phyloP scores from a whole-genome alignment of 2,329 filamentous ascomycete genomes.

The Pestalotiopsis fici region DNA sequence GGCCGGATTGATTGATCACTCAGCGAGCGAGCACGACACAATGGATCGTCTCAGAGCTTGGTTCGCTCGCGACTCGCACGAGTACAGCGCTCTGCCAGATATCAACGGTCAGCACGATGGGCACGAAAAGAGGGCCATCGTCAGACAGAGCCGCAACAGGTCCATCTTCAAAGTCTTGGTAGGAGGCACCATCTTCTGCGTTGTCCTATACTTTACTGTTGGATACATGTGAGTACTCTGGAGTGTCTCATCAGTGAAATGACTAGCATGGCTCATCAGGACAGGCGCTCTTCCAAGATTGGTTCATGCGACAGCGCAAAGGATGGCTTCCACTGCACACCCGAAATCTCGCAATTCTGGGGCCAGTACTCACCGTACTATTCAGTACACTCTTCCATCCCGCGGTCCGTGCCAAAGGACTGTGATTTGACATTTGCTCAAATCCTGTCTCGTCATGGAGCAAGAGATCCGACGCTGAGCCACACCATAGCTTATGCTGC shows the following conservation, averaged over 20 bases:
- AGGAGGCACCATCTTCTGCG: constrained; percentile 4
- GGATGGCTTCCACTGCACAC: constrained; percentile 63
- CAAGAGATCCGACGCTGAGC: constrained; percentile 72
- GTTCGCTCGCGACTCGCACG: constrained; percentile 4
- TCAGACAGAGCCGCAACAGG: constrained; percentile 2
- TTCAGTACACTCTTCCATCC: constrained; percentile 68
- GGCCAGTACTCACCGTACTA: constrained; percentile 90
- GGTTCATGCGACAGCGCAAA: constrained; percentile 53
- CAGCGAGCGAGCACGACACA: neutral
- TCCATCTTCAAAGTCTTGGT: constrained; percentile 9
- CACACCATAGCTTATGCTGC: constrained; percentile 67
- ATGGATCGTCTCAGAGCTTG: constrained; percentile 2
- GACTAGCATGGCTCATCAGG: neutral
- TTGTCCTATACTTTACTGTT: constrained; percentile 6
- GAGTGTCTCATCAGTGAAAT: no score
- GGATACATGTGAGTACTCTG: constrained; percentile 9
- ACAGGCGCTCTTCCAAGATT: constrained; percentile 19
- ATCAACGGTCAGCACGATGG: neutral
- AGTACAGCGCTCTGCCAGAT: constrained; percentile 13
- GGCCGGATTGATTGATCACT: no score
- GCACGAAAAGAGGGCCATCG: neutral
- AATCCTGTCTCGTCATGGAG: constrained; percentile 81
- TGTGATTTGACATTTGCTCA: constrained; percentile 81
- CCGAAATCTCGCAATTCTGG: constrained; percentile 68
- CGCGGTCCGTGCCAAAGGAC: constrained; percentile 58